Evolutionary conservation across 2,329 filamentous ascomycete species (phyloP), one percentile per base, ranked within the genome.

Genomic region (Thelonectria blattea): DNA sequence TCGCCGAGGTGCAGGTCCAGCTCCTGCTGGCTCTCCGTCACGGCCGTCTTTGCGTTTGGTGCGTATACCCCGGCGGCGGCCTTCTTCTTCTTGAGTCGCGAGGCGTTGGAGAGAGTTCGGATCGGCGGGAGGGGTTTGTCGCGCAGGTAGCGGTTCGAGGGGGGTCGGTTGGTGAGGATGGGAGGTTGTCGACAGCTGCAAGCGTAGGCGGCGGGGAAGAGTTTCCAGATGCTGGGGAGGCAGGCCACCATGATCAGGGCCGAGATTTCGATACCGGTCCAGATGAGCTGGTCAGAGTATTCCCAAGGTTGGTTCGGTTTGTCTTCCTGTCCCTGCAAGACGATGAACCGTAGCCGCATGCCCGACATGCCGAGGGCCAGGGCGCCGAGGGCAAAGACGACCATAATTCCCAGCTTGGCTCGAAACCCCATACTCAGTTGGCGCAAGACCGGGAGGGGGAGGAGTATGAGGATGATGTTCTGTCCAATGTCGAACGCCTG

Each of bases 401-500:
- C 46, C 1, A 72, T 71, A 3, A 83, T 73, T 34, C 77, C 77
- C 2, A 78, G 43, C 69, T 80, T 83, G 64, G 80, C 80, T 43
- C 76, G 75, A n/a, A 70, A 69, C 14, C 73, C 73, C 11, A 81
- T 61, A 9, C 76, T 71, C 11, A 83, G 72, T 2, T 74, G 65
- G 2, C 73, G 62, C 5, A 83, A 60, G 45, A 75, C 75, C 3
- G 78, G 77, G 11, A 83, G 65, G 0, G 82, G 76, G 5, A 84
- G 67, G 2, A 71, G 52, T 50, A 83, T 73, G 10, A 85, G 74
- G 65, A 75, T 75, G 34, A 77, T 58, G 63, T 84, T 83, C 24
- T 81, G 75, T 3, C 72, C 72, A n/a, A 82, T 80, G 62, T 82
- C 81, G 48, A 83, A 74, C 1, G 71, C 74, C 1, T 80, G 78